Evolutionary conservation across 768 basidiomycete species (phyloP).

Genomic region (Trametes cingulata): DNA sequence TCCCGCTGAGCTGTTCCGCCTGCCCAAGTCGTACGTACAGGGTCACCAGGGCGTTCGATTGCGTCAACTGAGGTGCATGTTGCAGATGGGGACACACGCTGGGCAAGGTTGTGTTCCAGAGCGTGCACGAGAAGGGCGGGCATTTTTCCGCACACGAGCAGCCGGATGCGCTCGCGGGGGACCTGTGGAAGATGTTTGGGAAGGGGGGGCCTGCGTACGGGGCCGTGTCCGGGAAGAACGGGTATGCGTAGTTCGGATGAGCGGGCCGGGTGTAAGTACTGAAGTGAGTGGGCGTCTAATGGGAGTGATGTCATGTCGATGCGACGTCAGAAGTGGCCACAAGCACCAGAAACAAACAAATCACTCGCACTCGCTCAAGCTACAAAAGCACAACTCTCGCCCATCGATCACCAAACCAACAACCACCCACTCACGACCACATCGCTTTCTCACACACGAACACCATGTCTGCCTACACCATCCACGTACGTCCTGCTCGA

Average conservation of each 20-base stretch:
- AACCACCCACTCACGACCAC: background rate
- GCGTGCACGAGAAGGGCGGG: slow-evolving; percentile 28
- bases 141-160: slow-evolving; percentile 32
- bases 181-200: slow-evolving; percentile 33
- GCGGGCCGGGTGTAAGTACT: too few relatives aligned
- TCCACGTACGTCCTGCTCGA: slow-evolving; percentile 19
- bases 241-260: background rate
- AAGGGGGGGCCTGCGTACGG: slow-evolving; percentile 27
- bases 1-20: slow-evolving; percentile 28
- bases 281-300: background rate
- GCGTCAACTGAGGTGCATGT: background rate
- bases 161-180: slow-evolving; percentile 29
- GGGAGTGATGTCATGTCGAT: background rate
- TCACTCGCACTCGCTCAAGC: background rate
- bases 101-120: slow-evolving; percentile 22
- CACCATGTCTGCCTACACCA: slow-evolving; percentile 26
- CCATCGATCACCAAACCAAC: slow-evolving; percentile 5
- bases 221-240: slow-evolving; percentile 11
- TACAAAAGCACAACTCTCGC: background rate
- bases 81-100: slow-evolving; percentile 27
- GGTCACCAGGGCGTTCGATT: background rate
- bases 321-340: background rate
- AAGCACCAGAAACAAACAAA: background rate
- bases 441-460: too few relatives aligned
- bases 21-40: slow-evolving; percentile 25